These are phyloP conservation scores for Fusarium sp. DNA, from an alignment of 2,329 filamentous ascomycete species.

Conservation along the genomic window DNA sequence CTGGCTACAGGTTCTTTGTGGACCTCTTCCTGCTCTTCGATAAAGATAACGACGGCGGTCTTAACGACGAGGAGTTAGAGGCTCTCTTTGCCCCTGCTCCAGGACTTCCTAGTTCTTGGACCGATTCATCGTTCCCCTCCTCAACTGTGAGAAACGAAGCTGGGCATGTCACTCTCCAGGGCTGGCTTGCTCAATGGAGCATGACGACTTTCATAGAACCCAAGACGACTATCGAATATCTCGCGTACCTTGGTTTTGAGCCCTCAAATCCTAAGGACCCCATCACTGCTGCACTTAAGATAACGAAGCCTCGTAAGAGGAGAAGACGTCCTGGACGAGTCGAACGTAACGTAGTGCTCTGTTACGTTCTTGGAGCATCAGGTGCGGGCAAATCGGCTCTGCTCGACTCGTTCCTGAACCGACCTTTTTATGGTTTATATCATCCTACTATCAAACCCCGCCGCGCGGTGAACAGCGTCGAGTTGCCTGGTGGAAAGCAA, in stretches of 20 bases:
- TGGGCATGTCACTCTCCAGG: constrained; percentile 93
- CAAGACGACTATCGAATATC: constrained; percentile 93
- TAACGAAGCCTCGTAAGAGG: constrained; percentile 91
- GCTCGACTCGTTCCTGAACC: constrained; percentile 89
- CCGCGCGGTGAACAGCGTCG: constrained; percentile 94
- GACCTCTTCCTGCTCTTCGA: constrained; percentile 95
- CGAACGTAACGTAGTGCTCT: constrained; percentile 93
- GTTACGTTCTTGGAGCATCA: constrained; percentile 88
- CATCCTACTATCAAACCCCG: constrained; percentile 95
- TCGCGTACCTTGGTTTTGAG: constrained; percentile 96
- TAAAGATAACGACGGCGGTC: constrained; percentile 95
- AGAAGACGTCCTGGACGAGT: constrained; percentile 84
- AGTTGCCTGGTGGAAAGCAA: constrained; percentile 94
- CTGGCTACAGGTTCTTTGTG: constrained; percentile 97
- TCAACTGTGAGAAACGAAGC: constrained; percentile 96
- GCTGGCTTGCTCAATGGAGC: constrained; percentile 98
- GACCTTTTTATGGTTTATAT: constrained; percentile 85
- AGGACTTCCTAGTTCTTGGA: constrained; percentile 87
- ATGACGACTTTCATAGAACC: constrained; percentile 99
- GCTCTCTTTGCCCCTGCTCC: constrained; percentile 94
- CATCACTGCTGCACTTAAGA: constrained; percentile 86
- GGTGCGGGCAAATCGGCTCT: constrained; percentile 92
- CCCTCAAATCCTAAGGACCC: constrained; percentile 79
- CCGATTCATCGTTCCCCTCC: constrained; percentile 88
- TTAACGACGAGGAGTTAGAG: constrained; percentile 86